A percentile compares a stretch with the other conserved stretches of the same genome.
These are phyloP conservation scores for Geosmithia putterillii DNA, from an alignment of 2,329 filamentous ascomycete species.

Conservation along the genomic window DNA sequence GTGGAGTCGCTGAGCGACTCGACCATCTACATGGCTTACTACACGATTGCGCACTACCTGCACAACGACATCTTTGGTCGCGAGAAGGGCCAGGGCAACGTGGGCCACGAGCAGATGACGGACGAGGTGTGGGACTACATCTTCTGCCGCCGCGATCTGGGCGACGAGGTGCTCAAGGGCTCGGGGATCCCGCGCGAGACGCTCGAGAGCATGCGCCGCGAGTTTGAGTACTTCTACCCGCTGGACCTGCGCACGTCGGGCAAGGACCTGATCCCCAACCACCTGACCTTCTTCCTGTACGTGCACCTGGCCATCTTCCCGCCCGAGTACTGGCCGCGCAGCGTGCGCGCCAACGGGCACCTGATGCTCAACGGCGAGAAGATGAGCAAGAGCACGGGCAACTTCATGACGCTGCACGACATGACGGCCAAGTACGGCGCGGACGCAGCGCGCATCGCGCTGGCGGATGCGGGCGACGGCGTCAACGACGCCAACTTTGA, in stretches of 20 bases:
- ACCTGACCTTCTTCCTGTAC: conserved; percentile 93
- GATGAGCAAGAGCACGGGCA: conserved; percentile 96
- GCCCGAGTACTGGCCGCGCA: conserved; percentile 76
- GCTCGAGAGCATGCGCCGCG: conserved; percentile 70
- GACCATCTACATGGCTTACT: conserved; percentile 84
- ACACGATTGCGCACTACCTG: conserved; percentile 53
- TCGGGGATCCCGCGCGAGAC: conserved; percentile 63
- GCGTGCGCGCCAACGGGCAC: conserved; percentile 83
- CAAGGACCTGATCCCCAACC: conserved; percentile 88
- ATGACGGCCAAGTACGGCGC: conserved; percentile 87
- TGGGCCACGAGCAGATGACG: conserved; percentile 76
- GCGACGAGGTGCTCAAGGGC: conserved; percentile 48
- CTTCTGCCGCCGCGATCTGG: conserved; percentile 64
- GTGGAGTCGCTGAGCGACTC: conserved; percentile 89
- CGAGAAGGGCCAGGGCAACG: conserved; percentile 51
- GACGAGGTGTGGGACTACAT: conserved; percentile 96
- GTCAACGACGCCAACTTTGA: conserved; percentile 97
- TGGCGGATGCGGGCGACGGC: conserved; percentile 89
- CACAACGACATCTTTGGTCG: conserved; percentile 82
- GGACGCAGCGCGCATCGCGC: conserved; percentile 79
- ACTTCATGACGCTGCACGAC: conserved; percentile 86
- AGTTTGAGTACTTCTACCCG: conserved; percentile 97
- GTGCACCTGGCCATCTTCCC: conserved; percentile 85
- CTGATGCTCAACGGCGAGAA: conserved; percentile 92
- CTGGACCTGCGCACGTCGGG: conserved; percentile 79